Conservation (phyloP, 495 filamentous ascomycete species). For the Rusavskia elegans region DNA sequence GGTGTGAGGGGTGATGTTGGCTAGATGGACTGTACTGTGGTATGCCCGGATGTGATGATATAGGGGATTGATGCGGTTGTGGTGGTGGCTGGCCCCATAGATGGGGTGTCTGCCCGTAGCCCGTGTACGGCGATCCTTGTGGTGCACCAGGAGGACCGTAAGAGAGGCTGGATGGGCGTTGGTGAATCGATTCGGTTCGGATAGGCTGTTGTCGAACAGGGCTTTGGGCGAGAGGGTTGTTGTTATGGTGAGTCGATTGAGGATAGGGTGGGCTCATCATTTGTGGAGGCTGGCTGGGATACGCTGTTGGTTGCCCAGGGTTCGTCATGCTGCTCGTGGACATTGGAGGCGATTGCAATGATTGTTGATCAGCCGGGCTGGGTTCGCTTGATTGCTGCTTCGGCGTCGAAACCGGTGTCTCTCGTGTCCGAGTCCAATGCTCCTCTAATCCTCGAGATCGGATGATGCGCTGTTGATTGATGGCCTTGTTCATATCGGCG, state of each 20-base stretch:
- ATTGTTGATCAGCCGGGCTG: constrained; percentile 30
- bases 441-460: constrained; percentile 62
- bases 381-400: constrained; percentile 30
- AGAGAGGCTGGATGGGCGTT: constrained; percentile 25
- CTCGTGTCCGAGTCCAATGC: constrained; percentile 63
- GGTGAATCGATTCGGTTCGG: constrained; percentile 28
- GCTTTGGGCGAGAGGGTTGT: constrained; percentile 23
- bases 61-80: constrained; percentile 34
- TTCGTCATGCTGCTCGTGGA: constrained; percentile 23
- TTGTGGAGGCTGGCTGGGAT: constrained; percentile 23
- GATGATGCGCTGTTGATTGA: constrained; percentile 58
- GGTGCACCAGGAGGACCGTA: constrained; percentile 23
- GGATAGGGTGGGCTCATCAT: constrained; percentile 25
- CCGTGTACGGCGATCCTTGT: constrained; percentile 25
- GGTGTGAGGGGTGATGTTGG: constrained; percentile 24
- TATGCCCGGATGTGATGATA: constrained; percentile 30
- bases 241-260: constrained; percentile 21
- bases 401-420: constrained; percentile 42
- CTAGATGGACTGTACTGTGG: constrained; percentile 34
- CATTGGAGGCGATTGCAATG: constrained; percentile 27
- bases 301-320: constrained; percentile 22
- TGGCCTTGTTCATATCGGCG: constrained; percentile 73
- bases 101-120: constrained; percentile 28
- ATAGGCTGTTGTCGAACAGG: constrained; percentile 27
- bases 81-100: constrained; percentile 39